Conservation (phyloP, 805 yeast species). For the Crinitomyces ghanaensis region DNA sequence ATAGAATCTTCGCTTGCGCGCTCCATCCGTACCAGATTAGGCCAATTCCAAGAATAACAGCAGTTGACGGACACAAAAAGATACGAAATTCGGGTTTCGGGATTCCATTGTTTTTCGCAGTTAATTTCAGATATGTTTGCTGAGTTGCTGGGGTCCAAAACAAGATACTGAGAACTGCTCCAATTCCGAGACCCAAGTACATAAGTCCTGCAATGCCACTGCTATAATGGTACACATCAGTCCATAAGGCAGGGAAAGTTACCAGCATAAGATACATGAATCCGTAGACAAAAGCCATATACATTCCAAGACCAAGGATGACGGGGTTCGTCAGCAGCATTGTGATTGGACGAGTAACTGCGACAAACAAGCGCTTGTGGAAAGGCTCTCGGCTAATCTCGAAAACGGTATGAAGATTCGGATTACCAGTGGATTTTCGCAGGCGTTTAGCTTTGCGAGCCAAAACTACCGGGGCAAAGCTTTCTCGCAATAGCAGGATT, state of each 20-base stretch:
- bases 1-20: slow-evolving; percentile 41
- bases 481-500: slow-evolving; percentile 38
- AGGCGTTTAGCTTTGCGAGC: slow-evolving; percentile 35
- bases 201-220: slow-evolving; percentile 44
- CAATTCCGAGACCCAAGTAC: slow-evolving; percentile 48
- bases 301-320: slow-evolving; percentile 50
- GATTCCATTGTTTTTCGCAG: slow-evolving; percentile 38
- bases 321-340: slow-evolving; percentile 48
- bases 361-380: slow-evolving; percentile 23
- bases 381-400: slow-evolving; percentile 28
- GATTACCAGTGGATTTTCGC: slow-evolving; percentile 44
- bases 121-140: slow-evolving; percentile 28
- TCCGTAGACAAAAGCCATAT: slow-evolving; percentile 57
- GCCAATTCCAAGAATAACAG: slow-evolving; percentile 46
- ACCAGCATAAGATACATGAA: slow-evolving; percentile 53
- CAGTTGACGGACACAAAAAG: slow-evolving; percentile 39
- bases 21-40: slow-evolving; percentile 67
- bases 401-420: slow-evolving; percentile 45
- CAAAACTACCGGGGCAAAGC: slow-evolving; percentile 47
- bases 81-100: slow-evolving; percentile 51
- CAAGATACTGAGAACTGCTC: slow-evolving; percentile 38
- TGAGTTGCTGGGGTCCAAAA: slow-evolving; percentile 39
- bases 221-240: slow-evolving; percentile 34
- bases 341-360: slow-evolving; percentile 46
- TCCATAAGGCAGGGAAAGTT: slow-evolving; percentile 46